Evolutionary conservation across 2,329 filamentous ascomycete genomes (phyloP).

Genomic region (Coniochaeta pulveracea): DNA sequence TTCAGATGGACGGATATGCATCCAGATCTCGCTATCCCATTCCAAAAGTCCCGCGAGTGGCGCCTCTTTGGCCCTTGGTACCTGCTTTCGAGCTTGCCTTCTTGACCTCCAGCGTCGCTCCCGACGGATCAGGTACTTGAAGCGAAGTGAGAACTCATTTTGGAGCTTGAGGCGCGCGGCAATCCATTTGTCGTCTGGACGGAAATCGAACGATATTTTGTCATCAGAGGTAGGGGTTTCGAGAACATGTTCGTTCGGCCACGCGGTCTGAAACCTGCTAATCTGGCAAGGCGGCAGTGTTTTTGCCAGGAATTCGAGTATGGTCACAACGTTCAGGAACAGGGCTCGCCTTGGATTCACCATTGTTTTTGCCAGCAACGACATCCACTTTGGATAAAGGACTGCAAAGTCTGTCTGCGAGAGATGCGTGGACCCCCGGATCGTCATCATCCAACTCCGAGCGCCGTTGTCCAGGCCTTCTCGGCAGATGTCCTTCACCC

Average conservation of each 20-base stretch:
- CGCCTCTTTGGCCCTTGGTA: constrained; percentile 24
- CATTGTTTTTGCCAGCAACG: constrained; percentile 48
- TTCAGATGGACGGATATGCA: constrained; percentile 17
- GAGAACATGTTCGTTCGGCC: constrained; percentile 42
- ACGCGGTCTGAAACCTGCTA: constrained; percentile 32
- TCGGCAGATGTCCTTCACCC: constrained; percentile 41
- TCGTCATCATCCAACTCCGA: constrained; percentile 37
- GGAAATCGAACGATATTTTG: constrained; percentile 37
- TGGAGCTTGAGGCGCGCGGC: constrained; percentile 45
- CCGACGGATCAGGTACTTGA: constrained; percentile 30
- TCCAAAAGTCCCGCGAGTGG: constrained; percentile 20
- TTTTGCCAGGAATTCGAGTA: constrained; percentile 48
- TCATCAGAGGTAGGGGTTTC: constrained; percentile 24
- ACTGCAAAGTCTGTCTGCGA: constrained; percentile 57
- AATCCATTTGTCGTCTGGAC: constrained; percentile 46
- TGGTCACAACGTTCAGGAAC: constrained; percentile 50
- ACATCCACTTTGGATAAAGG: constrained; percentile 48
- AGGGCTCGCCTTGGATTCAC: constrained; percentile 52
- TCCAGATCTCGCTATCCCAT: constrained; percentile 21
- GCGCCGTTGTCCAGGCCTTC: constrained; percentile 37
- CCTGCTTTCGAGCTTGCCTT: constrained; percentile 13
- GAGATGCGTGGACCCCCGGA: constrained; percentile 51
- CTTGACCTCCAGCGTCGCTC: constrained; percentile 12
- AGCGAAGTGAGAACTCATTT: constrained; percentile 41
- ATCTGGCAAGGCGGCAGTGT: constrained; percentile 33